Percentiles rank a stretch among this genome's conserved stretches.
Evolutionary conservation across 345 rosid genomes (phyloP).

Genomic region (Clausena lansium): DNA sequence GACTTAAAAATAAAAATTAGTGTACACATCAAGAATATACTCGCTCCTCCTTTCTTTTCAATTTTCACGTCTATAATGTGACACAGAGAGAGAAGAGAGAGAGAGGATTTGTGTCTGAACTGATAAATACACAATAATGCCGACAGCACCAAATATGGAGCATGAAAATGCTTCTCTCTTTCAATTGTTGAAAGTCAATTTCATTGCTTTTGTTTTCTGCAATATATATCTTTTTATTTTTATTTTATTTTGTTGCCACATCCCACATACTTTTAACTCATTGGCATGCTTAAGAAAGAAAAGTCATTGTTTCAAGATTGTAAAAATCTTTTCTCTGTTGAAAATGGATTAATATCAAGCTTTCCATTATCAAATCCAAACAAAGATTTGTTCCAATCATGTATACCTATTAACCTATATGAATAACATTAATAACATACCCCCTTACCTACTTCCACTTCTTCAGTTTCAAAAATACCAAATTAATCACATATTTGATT

Average conservation of each 20-base stretch:
- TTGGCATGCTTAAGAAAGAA: constrained; percentile 17
- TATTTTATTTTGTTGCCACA: not conserved
- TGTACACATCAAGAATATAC: constrained; percentile 31
- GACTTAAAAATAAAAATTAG: not conserved
- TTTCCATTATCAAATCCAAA: constrained; percentile 22
- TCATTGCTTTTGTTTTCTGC: constrained; percentile 23
- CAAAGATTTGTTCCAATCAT: constrained; percentile 17
- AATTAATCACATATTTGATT: too few species aligned
- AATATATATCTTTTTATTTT: not conserved
- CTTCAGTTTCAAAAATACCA: not conserved
- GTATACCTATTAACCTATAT: too few species aligned
- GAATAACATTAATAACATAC: not conserved
- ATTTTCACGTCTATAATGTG: not conserved
- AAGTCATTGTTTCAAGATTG: constrained; percentile 22
- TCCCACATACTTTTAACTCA: constrained; percentile 11
- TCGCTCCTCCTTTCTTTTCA: not conserved
- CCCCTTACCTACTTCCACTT: not conserved
- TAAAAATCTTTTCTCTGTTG: constrained; percentile 18
- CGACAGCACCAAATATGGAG: constrained; percentile 31
- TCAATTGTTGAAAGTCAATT: constrained; percentile 28
- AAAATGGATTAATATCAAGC: constrained; percentile 17
- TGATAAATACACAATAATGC: constrained; percentile 19
- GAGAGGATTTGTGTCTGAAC: not conserved
- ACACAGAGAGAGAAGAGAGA: not conserved
- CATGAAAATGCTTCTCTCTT: constrained; percentile 12